Base-by-base conservation (phyloP, 2,329 filamentous ascomycete genomes). In the Alternaria tenuissima region DNA sequence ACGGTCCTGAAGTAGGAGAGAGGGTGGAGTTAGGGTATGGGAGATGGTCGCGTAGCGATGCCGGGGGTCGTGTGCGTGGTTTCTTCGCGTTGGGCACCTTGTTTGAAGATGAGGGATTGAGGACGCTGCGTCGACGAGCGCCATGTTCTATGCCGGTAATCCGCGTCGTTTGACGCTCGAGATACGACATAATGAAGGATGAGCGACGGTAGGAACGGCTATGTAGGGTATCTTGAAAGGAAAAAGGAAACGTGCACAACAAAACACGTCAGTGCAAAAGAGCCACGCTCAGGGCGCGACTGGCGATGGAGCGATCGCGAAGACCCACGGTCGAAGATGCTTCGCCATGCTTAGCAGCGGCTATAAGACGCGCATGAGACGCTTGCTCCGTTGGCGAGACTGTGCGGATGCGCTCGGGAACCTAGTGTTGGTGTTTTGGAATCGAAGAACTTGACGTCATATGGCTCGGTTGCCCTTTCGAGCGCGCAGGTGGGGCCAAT, bases 1-100 rank as follows among this genome's bases (percentile, higher is more conserved):
- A 86, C 1, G 84, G 84, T 0, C 85, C 85, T 5, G 84, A 83
- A 43, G 85, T 83, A 8, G 79, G 78, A 5, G 84, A 84, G 4
- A 87, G 66, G 7, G 80, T 76, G 32, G 80, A 71, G 53, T 80
- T 80, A 0, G 81, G 70, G 24, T 85, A 80, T 6, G 78, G 70
- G 5, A 82, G 64, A 47, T 81, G 79, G 64, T 87, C 84, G 36
- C 84, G 79, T n/a, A 83, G 63, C 22, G 81, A 79, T 36, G 76
- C 74, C 1, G 83, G 81, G 9, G 82, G 81, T 42, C 84, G 79
- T 14, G 78, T 75, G 58, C 84, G 82, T 22, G 84, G 83, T 62
- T 82, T 81, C 65, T 82, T 80, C 14, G 80, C 78, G 65, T 80
- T 74, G 4, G 80, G 81, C 20, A 82, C 66, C 26, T 71, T 69